Evolutionary conservation across 1,284 basidiomycete species (phyloP), one percentile per base, ranked within the genome.

Genomic region (Ceratobasidium sp.): DNA sequence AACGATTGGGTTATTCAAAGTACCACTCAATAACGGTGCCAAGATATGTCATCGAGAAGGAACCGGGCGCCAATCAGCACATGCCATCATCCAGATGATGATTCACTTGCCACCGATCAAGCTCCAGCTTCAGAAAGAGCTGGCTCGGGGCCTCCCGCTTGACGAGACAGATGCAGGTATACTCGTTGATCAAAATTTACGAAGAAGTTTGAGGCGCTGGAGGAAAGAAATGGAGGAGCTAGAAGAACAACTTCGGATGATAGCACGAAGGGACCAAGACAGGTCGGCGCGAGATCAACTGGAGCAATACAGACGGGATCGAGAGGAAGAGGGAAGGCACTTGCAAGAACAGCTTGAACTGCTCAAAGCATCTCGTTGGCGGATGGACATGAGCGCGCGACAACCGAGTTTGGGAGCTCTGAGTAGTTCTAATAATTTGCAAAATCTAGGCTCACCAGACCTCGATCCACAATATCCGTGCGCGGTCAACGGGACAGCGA

Each of bases 1-100:
- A 15, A 23, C 71, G 33, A 33, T 33, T 33, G 33, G 33, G 33
- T 80, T 83, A 78, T 83, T 82, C 80, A 80, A 81, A 64, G 71
- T 78, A 1, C 80, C 81, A 6, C 15, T 83, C 54, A 77, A 80
- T 20, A 74, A 80, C 13, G 82, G 82, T 5, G 82, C 82, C 0
- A 48, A 52, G 42, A 69, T 81, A 59, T 44, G 77, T 17, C 81
- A 82, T 9, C 81, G 66, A n/a, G 68, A 9, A 6, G 57, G 68
- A 1, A 13, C 38, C 40, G 67, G 71, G 28, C 44, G 46, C 23
- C 20, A 74, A 28, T 74, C 71, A 20, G 71, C 71, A 3, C 61
- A 15, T 9, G 59, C 7, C 38, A 54, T 74, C 23, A 20, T 74
- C 13, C 26, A 44, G n/a, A 13, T 64, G 15, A 17, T 74, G n/a